A percentile compares a stretch with the other conserved stretches of the same genome.
Conservation (phyloP, 768 basidiomycete species). For the Tulasnella sp. region DNA sequence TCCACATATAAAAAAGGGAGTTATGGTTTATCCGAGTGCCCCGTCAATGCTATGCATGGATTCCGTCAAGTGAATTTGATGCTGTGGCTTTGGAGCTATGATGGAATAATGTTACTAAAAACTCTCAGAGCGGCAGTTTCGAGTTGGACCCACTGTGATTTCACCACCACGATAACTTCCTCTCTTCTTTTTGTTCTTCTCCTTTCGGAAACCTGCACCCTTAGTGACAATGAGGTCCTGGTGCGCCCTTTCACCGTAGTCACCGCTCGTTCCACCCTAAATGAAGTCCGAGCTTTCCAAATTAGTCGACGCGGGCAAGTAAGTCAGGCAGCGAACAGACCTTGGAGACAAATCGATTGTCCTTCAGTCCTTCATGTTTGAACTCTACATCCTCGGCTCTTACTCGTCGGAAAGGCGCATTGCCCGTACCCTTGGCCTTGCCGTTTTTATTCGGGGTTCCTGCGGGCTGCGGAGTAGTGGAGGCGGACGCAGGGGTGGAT, state of each 20-base stretch:
- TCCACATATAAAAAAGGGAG: too few relatives aligned
- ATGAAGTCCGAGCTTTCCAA: slow-evolving; percentile 13
- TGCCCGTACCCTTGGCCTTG: slow-evolving; percentile 36
- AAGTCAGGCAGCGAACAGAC: slow-evolving; percentile 43
- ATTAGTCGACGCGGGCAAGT: background rate
- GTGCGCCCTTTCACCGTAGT: slow-evolving; percentile 85
- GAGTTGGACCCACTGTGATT: slow-evolving; percentile 68
- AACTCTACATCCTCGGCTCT: slow-evolving; percentile 58
- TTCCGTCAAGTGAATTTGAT: slow-evolving; percentile 63
- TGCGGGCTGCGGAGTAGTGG: slow-evolving; percentile 2
- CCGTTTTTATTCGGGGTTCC: background rate
- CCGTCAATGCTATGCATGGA: background rate
- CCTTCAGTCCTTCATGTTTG: slow-evolving; percentile 48
- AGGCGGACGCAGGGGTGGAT: background rate
- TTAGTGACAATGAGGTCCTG: slow-evolving; percentile 88
- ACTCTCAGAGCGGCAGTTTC: background rate
- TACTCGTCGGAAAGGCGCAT: slow-evolving; percentile 76
- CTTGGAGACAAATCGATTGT: slow-evolving; percentile 80
- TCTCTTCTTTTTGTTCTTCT: slow-evolving; percentile 99
- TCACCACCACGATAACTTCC: slow-evolving; percentile 93
- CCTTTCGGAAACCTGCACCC: slow-evolving; percentile 93
- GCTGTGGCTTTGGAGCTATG: slow-evolving; percentile 74
- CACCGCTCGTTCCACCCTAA: slow-evolving; percentile 62
- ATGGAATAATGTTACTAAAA: background rate
- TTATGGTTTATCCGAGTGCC: too few relatives aligned